Conservation (phyloP, 805 yeast genomes). For the Candida rishiriensis region DNA sequence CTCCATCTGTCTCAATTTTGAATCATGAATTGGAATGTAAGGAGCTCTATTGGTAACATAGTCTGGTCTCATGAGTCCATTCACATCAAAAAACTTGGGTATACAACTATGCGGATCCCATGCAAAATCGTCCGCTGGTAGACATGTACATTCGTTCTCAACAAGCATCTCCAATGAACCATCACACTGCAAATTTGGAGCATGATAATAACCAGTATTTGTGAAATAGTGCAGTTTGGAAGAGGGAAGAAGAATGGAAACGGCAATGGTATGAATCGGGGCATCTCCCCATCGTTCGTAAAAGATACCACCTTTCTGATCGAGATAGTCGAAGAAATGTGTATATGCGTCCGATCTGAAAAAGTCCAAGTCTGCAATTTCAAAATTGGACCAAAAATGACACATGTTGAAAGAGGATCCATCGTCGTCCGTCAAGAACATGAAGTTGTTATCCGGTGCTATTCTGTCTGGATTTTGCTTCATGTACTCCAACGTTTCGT, state of each 20-base stretch:
- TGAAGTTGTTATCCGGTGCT: conserved; percentile 43
- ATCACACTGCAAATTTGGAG: conserved; percentile 60
- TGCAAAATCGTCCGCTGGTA: conserved; percentile 43
- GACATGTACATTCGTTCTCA: conserved; percentile 48
- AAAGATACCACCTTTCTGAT: conserved; percentile 59
- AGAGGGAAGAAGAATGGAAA: conserved; percentile 26
- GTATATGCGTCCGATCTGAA: conserved; percentile 52
- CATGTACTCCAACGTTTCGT: conserved; percentile 42
- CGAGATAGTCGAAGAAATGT: conserved; percentile 53
- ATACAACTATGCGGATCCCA: conserved; percentile 49
- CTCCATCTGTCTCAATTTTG: conserved; percentile 11
- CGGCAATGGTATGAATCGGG: conserved; percentile 30
- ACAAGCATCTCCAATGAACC: conserved; percentile 40
- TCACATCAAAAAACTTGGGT: conserved; percentile 37
- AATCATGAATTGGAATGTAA: conserved; percentile 27
- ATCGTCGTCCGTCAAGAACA: conserved; percentile 44
- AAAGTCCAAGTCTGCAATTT: conserved; percentile 53
- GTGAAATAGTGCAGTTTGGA: conserved; percentile 35
- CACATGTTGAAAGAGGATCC: conserved; percentile 46
- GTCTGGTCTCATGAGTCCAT: conserved; percentile 24
- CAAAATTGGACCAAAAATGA: conserved; percentile 66
- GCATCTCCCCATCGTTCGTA: conserved; percentile 62
- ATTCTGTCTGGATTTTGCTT: conserved; percentile 38
- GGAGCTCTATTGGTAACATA: conserved; percentile 18
- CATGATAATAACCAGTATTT: conserved; percentile 52